These are phyloP conservation scores for Zygotorulaspora florentina DNA, from an alignment of 805 yeast genomes.

Conservation along the genomic window DNA sequence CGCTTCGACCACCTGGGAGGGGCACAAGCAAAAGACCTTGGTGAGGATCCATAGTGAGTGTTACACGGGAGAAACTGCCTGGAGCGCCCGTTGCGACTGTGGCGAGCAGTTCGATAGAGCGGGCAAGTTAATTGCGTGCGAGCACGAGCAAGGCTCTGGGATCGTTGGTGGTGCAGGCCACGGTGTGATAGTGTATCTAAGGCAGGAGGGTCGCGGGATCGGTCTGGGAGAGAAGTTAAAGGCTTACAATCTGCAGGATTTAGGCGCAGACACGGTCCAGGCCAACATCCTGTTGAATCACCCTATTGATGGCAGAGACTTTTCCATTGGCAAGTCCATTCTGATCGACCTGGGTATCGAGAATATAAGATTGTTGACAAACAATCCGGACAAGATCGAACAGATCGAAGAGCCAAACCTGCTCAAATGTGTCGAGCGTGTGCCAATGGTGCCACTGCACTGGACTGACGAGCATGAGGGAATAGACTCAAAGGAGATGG, in stretches of 20 bases:
- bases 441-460: slow-evolving; percentile 95
- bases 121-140: slow-evolving; percentile 69
- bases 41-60: slow-evolving; percentile 96
- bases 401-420: slow-evolving; percentile 87
- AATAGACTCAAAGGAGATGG: slow-evolving; percentile 78
- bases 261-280: slow-evolving; percentile 98
- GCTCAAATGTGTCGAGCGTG: slow-evolving; percentile 77
- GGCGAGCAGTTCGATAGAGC: slow-evolving; percentile 99
- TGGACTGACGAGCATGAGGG: slow-evolving; percentile 68
- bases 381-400: slow-evolving; percentile 91
- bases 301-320: slow-evolving; percentile 97
- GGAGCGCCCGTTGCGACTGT: slow-evolving; percentile 99
- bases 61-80: slow-evolving; percentile 98
- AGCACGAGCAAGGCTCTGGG: slow-evolving; percentile 25
- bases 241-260: slow-evolving; percentile 93
- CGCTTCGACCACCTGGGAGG: slow-evolving; percentile 26
- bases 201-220: slow-evolving; percentile 98
- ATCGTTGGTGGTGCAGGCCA: slow-evolving; percentile 62
- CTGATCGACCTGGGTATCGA: slow-evolving; percentile 72
- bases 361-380: slow-evolving; percentile 76
- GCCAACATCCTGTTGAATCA: slow-evolving; percentile 90
- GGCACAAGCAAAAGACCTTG: slow-evolving; percentile 41
- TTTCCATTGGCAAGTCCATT: slow-evolving; percentile 90
- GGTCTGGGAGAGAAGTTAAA: slow-evolving; percentile 97
- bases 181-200: slow-evolving; percentile 90